phyloP scores from a whole-genome alignment of 352 stramenopile genomes.

The Phytophthora colocasiae region DNA sequence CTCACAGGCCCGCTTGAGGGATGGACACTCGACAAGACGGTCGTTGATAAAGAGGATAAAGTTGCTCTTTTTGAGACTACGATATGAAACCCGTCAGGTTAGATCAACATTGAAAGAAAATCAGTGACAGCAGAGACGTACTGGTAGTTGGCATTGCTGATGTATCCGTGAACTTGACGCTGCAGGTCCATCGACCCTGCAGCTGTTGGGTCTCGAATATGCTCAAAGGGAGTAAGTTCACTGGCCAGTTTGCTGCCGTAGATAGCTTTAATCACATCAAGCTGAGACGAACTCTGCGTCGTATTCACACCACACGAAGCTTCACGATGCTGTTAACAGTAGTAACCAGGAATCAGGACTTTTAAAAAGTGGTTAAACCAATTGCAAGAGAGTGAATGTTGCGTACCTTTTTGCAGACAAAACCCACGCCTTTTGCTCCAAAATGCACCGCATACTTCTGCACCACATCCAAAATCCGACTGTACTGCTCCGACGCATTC shows the following conservation, averaged over 20 bases:
- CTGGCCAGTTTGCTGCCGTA: slow-evolving; percentile 76
- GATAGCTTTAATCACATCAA: slow-evolving; percentile 79
- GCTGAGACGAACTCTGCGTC: slow-evolving; percentile 59
- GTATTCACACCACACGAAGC: slow-evolving; percentile 85
- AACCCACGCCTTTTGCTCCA: slow-evolving; percentile 86
- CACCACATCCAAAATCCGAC: slow-evolving; percentile 94
- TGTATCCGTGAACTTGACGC: slow-evolving; percentile 53
- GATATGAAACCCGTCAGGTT: slow-evolving; percentile 5
- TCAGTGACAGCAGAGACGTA: slow-evolving; percentile 32
- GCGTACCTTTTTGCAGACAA: slow-evolving; percentile 95
- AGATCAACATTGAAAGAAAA: neutral
- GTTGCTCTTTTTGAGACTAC: slow-evolving; percentile 79
- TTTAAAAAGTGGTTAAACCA: too few relatives aligned
- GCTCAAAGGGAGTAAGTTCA: slow-evolving; percentile 66
- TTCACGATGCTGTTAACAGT: slow-evolving; percentile 64
- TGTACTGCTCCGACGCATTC: slow-evolving; percentile 95
- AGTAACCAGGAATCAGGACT: neutral
- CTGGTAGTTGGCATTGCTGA: slow-evolving; percentile 93
- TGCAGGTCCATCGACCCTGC: slow-evolving; percentile 49
- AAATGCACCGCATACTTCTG: slow-evolving; percentile 97
- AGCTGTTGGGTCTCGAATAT: slow-evolving; percentile 36
- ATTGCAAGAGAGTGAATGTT: neutral
- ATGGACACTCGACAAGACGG: slow-evolving; percentile 93
- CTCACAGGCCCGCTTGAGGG: slow-evolving; percentile 94
- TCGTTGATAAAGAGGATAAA: slow-evolving; percentile 99